Percentiles rank a stretch among this genome's conserved stretches.
phyloP scores from a whole-genome alignment of 2,329 filamentous ascomycete genomes.

The Penicillium corylophilum region DNA sequence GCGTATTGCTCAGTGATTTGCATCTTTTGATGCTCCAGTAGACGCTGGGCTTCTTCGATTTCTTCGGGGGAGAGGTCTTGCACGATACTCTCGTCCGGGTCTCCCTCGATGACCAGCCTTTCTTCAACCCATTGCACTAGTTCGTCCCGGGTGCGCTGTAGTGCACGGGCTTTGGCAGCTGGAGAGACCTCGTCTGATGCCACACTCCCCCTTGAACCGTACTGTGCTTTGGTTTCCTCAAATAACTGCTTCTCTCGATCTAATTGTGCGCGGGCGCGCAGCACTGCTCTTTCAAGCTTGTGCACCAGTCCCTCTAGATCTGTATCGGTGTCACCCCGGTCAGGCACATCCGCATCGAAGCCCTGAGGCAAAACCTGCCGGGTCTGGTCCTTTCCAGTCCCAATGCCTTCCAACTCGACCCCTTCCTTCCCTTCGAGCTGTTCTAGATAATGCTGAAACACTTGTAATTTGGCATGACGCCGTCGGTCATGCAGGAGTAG shows the following conservation, averaged over 20 bases:
- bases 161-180: conserved; percentile 32
- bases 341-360: conserved; percentile 14
- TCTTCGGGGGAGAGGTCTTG: conserved; percentile 31
- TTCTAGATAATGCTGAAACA: conserved; percentile 48
- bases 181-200: conserved; percentile 6
- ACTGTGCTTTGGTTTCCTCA: conserved; percentile 30
- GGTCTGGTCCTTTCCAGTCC: conserved; percentile 11
- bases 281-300: conserved; percentile 40
- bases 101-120: conserved; percentile 42
- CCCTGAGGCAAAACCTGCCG: conserved; percentile 19
- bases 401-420: conserved; percentile 22
- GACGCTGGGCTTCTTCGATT: conserved; percentile 29
- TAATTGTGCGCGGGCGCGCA: conserved; percentile 37
- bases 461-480: conserved; percentile 46
- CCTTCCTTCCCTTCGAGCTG: conserved; percentile 36
- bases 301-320: conserved; percentile 36
- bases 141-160: conserved; percentile 49
- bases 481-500: conserved; percentile 47
- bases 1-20: conserved; percentile 38
- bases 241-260: conserved; percentile 38
- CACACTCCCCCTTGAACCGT: conserved; percentile 11
- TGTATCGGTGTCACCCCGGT: conserved; percentile 11
- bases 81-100: conserved; percentile 28
- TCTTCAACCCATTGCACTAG: conserved; percentile 53
- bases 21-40: conserved; percentile 33